phyloP scores from a whole-genome alignment of 2,329 filamentous ascomycete genomes.

The Neocucurbitaria cava region DNA sequence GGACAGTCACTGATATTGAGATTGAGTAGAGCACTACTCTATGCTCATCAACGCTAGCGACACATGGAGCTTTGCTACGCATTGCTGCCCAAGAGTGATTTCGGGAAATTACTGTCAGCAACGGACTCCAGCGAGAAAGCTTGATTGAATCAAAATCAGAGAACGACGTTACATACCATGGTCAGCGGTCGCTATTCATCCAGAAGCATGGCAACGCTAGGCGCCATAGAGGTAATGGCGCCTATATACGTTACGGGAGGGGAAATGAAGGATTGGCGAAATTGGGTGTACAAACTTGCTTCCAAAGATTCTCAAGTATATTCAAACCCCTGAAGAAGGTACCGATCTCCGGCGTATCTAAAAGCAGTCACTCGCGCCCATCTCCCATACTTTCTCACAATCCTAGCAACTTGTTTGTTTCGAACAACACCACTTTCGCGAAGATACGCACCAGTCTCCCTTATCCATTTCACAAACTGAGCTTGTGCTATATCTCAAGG shows the following conservation, averaged over 20 bases:
- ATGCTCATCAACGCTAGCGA: neutral
- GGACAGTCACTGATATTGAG: slow-evolving; percentile 4
- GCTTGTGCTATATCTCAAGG: neutral
- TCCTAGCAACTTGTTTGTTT: neutral
- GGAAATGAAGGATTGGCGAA: neutral
- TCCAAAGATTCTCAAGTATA: too few species aligned
- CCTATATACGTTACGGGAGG: neutral
- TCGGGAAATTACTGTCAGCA: too few species aligned
- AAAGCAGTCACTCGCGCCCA: neutral
- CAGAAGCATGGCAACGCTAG: too few species aligned
- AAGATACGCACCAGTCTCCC: neutral
- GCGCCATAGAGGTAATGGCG: too few species aligned
- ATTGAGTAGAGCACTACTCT: neutral
- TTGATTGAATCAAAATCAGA: too few species aligned
- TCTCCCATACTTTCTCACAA: neutral
- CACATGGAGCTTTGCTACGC: neutral
- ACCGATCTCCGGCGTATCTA: neutral
- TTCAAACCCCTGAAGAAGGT: neutral
- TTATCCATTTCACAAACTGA: neutral
- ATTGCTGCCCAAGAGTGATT: neutral
- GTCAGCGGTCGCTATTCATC: too few species aligned
- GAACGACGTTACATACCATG: too few species aligned
- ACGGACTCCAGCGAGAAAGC: too few species aligned
- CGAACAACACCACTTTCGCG: neutral
- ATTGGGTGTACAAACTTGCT: neutral